phyloP scores from a whole-genome alignment of 257 asterid species.

The Forsythia suspensa region DNA sequence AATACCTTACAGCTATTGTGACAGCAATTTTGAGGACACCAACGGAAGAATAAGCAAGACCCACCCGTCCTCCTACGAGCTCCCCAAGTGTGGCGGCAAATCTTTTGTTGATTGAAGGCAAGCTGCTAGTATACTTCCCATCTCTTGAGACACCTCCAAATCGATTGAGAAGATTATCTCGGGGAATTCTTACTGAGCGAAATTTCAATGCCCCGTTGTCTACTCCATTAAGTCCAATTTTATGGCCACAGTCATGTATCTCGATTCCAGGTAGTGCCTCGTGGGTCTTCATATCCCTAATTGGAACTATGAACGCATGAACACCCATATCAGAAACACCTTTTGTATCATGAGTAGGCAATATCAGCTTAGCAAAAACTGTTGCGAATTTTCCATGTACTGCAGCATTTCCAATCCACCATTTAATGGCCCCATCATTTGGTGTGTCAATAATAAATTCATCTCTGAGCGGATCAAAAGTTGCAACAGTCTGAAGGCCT shows the following conservation, averaged over 20 bases:
- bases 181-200: constrained; percentile 81
- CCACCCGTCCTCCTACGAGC: constrained; percentile 98
- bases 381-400: constrained; percentile 98
- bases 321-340: constrained; percentile 92
- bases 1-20: constrained; percentile 80
- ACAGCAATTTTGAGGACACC: constrained; percentile 81
- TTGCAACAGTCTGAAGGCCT: constrained; percentile 86
- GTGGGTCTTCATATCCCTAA: constrained; percentile 78
- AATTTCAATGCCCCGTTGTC: constrained; percentile 92
- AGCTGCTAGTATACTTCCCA: constrained; percentile 84
- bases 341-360: constrained; percentile 76
- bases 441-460: constrained; percentile 91
- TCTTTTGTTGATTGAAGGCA: constrained; percentile 80
- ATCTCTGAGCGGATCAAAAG: constrained; percentile 79
- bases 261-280: constrained; percentile 75
- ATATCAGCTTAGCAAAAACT: constrained; percentile 85
- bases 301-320: constrained; percentile 93
- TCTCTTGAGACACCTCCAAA: constrained; percentile 90
- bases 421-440: constrained; percentile 92
- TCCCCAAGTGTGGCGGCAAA: constrained; percentile 97
- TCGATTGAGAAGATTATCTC: constrained; percentile 90
- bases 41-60: constrained; percentile 90
- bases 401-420: constrained; percentile 99
- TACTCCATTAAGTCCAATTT: constrained; percentile 93
- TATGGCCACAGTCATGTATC: constrained; percentile 94